Evolutionary conservation across 257 asterid species (phyloP).

Genomic region (Gynochthodes officinalis): DNA sequence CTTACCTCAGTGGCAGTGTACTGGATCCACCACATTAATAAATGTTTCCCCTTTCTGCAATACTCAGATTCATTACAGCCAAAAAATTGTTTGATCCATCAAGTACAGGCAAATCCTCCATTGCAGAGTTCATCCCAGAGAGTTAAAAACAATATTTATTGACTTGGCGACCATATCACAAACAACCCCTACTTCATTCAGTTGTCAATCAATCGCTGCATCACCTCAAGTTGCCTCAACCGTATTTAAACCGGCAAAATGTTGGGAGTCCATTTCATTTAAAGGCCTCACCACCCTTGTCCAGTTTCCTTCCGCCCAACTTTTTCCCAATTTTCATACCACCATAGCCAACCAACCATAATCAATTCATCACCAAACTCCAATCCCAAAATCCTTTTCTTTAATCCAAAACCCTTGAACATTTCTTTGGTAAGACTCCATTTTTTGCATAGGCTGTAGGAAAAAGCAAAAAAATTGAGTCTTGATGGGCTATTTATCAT

Average conservation of each 20-base stretch:
- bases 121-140: conserved; percentile 7
- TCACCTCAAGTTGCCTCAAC: background rate
- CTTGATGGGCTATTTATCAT: conserved; percentile 82
- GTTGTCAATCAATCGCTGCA: background rate
- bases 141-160: background rate
- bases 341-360: conserved; percentile 10
- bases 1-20: no score
- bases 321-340: background rate
- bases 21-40: no score
- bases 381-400: background rate
- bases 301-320: background rate
- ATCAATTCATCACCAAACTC: conserved; percentile 5
- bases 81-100: no score
- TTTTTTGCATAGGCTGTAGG: background rate
- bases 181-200: background rate
- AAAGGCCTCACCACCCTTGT: background rate
- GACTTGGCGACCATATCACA: conserved; percentile 4
- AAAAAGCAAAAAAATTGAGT: conserved; percentile 4
- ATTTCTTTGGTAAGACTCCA: background rate
- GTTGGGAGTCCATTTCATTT: conserved; percentile 13
- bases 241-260: conserved; percentile 1
- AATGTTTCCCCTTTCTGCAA: no score
- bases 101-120: background rate
- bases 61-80: no score
- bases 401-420: conserved; percentile 3